These are phyloP conservation scores for Globisporangium paroecandrum DNA, from an alignment of 352 stramenopile genomes.

Conservation along the genomic window DNA sequence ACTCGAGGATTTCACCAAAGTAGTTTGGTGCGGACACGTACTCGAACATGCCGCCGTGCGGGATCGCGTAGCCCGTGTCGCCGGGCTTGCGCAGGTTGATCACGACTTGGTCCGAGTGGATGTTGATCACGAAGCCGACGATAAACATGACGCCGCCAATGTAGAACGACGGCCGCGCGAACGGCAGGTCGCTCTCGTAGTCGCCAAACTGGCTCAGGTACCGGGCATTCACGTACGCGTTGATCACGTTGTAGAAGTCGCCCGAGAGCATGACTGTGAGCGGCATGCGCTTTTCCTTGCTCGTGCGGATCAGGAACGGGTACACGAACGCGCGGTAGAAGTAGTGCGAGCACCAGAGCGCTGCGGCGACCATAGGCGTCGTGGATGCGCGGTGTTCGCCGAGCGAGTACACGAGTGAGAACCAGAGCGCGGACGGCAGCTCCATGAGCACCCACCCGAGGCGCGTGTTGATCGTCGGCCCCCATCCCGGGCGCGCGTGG, in stretches of 20 bases:
- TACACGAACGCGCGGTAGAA: slow-evolving; percentile 68
- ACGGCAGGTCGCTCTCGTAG: slow-evolving; percentile 37
- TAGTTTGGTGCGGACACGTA: slow-evolving; percentile 79
- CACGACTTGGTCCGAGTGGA: slow-evolving; percentile 65
- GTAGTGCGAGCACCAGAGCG: slow-evolving; percentile 65
- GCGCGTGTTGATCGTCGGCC: slow-evolving; percentile 45
- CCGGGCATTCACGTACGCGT: slow-evolving; percentile 67
- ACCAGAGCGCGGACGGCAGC: slow-evolving; percentile 60
- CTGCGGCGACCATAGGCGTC: slow-evolving; percentile 44
- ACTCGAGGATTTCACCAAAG: slow-evolving; percentile 73
- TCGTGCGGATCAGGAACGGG: slow-evolving; percentile 60
- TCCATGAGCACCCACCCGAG: slow-evolving; percentile 78
- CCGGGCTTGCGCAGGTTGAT: slow-evolving; percentile 59
- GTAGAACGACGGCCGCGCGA: slow-evolving; percentile 48
- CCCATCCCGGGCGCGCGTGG: slow-evolving; percentile 51
- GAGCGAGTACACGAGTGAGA: slow-evolving; percentile 41
- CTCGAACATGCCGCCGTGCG: slow-evolving; percentile 56
- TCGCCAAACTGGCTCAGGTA: slow-evolving; percentile 60
- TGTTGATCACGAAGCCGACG: slow-evolving; percentile 54
- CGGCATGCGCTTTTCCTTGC: slow-evolving; percentile 56
- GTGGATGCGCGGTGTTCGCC: slow-evolving; percentile 33
- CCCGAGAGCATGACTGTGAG: slow-evolving; percentile 48
- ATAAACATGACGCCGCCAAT: slow-evolving; percentile 45
- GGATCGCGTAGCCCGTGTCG: slow-evolving; percentile 59
- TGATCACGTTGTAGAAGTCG: slow-evolving; percentile 68